Evolutionary conservation across 176 grass and related monocot genomes (phyloP).

Genomic region (Musa acuminata): DNA sequence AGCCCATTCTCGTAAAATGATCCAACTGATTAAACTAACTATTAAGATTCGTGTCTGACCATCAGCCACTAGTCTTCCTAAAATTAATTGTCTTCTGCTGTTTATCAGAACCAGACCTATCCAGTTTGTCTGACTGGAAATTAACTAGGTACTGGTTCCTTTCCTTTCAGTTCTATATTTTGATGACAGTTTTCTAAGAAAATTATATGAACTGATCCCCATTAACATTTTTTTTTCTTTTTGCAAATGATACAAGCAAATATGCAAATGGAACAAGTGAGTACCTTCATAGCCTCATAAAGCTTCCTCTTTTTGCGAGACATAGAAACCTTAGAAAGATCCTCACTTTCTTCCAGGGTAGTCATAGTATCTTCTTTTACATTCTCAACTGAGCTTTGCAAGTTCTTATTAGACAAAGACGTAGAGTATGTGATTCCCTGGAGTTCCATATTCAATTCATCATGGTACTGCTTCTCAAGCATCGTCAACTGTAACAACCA

Average conservation of each 20-base stretch:
- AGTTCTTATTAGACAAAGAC: slow-evolving; percentile 43
- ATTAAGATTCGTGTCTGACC: too few relatives aligned
- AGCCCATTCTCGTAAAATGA: too few relatives aligned
- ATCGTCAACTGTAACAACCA: slow-evolving; percentile 43
- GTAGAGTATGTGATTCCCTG: slow-evolving; percentile 48
- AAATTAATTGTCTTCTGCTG: too few relatives aligned
- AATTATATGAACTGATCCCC: not conserved
- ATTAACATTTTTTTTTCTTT: too few relatives aligned
- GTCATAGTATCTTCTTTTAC: slow-evolving; percentile 27
- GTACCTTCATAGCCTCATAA: slow-evolving; percentile 69
- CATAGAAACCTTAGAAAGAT: slow-evolving; percentile 32
- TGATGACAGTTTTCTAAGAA: not conserved
- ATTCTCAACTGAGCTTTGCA: slow-evolving; percentile 25
- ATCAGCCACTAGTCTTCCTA: too few relatives aligned
- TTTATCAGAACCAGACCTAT: too few relatives aligned
- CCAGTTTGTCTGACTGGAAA: too few relatives aligned
- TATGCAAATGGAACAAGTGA: not conserved
- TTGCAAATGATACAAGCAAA: not conserved
- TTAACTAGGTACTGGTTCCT: not conserved
- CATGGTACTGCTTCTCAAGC: slow-evolving; percentile 79
- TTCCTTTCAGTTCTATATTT: not conserved
- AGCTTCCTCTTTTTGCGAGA: slow-evolving; percentile 55
- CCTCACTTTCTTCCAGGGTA: slow-evolving; percentile 5
- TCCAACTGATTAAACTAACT: too few relatives aligned
- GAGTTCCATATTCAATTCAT: slow-evolving; percentile 82